These are phyloP conservation scores for Botryobasidium botryosum DNA, from an alignment of 768 basidiomycete species.

Conservation along the genomic window DNA sequence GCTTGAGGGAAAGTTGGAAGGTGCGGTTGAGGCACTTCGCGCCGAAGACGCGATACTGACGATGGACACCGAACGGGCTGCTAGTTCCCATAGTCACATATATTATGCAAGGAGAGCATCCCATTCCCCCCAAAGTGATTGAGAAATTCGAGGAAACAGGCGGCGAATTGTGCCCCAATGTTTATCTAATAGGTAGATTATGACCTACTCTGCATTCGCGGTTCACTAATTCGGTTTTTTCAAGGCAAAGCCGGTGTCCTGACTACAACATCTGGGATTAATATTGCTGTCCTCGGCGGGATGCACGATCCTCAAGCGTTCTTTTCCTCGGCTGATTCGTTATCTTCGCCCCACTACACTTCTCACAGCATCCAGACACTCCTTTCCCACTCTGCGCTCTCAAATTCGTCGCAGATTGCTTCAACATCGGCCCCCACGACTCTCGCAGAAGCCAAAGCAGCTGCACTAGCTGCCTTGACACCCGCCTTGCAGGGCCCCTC, in stretches of 20 bases:
- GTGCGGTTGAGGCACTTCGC: constrained; percentile 27
- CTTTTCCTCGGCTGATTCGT: constrained; percentile 2
- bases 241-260: too few species aligned
- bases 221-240: too few species aligned
- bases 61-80: constrained; percentile 5
- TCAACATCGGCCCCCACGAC: constrained; percentile 20
- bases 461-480: constrained; percentile 42
- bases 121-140: constrained; percentile 54
- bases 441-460: constrained; percentile 48
- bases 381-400: background rate
- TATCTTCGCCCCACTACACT: background rate
- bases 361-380: background rate
- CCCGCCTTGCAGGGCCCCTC: too few species aligned
- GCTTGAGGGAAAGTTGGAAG: constrained; percentile 49
- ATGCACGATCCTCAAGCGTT: too few species aligned
- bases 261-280: too few species aligned
- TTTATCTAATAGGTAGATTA: constrained; percentile 80
- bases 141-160: constrained; percentile 59
- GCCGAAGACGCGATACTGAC: constrained; percentile 9
- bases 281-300: too few species aligned
- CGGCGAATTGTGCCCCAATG: constrained; percentile 65
- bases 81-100: constrained; percentile 80
- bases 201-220: too few species aligned
- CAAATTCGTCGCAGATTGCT: background rate
- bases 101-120: constrained; percentile 73